Evolutionary conservation across 306 rosid species (phyloP), one percentile per base, ranked within the genome.

Genomic region (Trifolium dubium): DNA sequence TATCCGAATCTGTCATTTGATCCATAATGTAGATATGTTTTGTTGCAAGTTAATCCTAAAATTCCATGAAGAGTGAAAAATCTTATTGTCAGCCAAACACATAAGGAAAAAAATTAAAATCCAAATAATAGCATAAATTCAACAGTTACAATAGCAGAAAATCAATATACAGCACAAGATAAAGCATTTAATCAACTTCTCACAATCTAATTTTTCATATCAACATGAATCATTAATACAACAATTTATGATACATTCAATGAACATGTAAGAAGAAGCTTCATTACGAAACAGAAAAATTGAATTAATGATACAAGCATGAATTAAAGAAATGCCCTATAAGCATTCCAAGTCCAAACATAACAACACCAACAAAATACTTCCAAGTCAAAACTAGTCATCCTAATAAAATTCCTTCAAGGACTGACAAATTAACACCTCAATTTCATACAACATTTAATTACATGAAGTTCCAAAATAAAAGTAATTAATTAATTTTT

Each of bases 1-100:
- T 86, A 63, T 91, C 92, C n/a, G 84, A 78, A 81, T 82, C 94
- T 29, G 84, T 87, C 86, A 87, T 84, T 79, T 71, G 88, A 82
- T 85, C 86, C 94, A 87, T 90, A 58, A 68, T 35, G 74, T 64
- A 64, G 61, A 67, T 44, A 82, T 64, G 51, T 76, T 73, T 35
- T 66, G 43, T 66, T 60, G 59, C 82, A 79, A 77, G 53, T 73
- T 47, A 80, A 76, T 78, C 85, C 86, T 88, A 77, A 74, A 63
- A 70, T 83, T 34, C 72, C 34, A 78, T 29, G 58, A 70, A 78
- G 51, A 47, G 49, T 39, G 50, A 80, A 44, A 59, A 60, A 3
- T 6, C 65, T 6, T 5, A 71, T 73, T 72, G 67, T 65, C 64
- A 77, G 66, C 80, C 72, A 72, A 49, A 46, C 37, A 64, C 56